Conservation (phyloP, 441 rosid genomes). For the Geranium incanum region DNA sequence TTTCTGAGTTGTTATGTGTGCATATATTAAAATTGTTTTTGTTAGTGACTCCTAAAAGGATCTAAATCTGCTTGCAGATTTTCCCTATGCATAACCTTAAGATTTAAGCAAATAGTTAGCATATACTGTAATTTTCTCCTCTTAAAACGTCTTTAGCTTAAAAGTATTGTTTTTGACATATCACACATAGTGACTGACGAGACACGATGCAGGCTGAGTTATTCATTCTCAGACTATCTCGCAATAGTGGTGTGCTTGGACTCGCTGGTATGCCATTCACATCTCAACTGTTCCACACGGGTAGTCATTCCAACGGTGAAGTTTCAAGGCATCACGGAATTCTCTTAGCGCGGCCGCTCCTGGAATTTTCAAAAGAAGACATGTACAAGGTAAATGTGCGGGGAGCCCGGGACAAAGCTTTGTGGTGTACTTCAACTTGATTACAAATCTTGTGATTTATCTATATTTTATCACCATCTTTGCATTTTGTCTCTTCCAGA, state of each 20-base stretch:
- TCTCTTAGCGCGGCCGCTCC: constrained; percentile 73
- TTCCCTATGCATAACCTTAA: background rate
- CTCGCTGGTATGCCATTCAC: constrained; percentile 85
- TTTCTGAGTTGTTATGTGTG: background rate
- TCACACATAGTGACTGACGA: too few species aligned
- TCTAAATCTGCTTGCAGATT: background rate
- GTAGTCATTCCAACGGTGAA: constrained; percentile 25
- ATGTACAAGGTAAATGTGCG: constrained; percentile 57
- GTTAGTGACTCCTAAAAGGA: background rate
- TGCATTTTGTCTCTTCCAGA: constrained; percentile 34
- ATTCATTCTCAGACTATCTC: constrained; percentile 80
- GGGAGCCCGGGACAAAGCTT: background rate
- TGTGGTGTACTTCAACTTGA: background rate
- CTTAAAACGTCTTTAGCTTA: background rate
- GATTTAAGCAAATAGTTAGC: constrained; percentile 6
- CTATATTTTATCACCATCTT: background rate
- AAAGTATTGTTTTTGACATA: constrained; percentile 4
- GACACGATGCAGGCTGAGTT: constrained; percentile 68
- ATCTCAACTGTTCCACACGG: constrained; percentile 52
- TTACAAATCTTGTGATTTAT: background rate
- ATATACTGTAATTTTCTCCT: constrained; percentile 5
- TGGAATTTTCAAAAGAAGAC: constrained; percentile 70
- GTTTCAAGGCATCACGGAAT: constrained; percentile 37
- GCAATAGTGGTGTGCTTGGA: constrained; percentile 87
- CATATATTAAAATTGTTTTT: background rate